Conservation (phyloP, 1,139 yeast genomes). For the Saccharomyces hybrid region DNA sequence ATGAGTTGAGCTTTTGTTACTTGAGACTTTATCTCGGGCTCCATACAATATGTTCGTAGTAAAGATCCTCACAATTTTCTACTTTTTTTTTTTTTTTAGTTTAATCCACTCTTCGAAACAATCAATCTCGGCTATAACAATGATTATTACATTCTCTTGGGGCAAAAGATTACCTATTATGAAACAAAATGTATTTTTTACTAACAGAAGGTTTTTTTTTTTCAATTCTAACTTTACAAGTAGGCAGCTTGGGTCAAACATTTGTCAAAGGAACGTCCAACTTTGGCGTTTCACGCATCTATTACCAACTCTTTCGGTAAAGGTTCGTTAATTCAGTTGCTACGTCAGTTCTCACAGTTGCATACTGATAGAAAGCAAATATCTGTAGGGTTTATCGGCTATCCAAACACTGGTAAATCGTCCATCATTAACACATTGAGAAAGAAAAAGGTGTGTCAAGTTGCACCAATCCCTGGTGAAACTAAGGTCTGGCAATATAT, state of each 20-base stretch:
- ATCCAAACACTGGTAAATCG: conserved; percentile 96
- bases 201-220: conserved; percentile 13
- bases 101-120: conserved; percentile 33
- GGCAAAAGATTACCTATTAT: not conserved
- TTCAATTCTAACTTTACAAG: conserved; percentile 5
- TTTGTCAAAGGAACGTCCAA: conserved; percentile 84
- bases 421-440: conserved; percentile 90
- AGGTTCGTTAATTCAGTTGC: conserved; percentile 86
- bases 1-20: conserved; percentile 51
- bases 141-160: not conserved
- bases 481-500: conserved; percentile 99
- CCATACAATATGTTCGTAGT: conserved; percentile 50
- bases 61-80: conserved; percentile 54
- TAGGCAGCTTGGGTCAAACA: conserved; percentile 99
- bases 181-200: conserved; percentile 3
- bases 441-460: conserved; percentile 91
- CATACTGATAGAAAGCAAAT: conserved; percentile 94
- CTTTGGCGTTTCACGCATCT: conserved; percentile 96
- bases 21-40: conserved; percentile 17
- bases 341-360: conserved; percentile 85
- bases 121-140: not conserved
- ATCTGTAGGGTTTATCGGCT: conserved; percentile 94
- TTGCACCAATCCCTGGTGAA: conserved; percentile 98
- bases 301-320: conserved; percentile 96
- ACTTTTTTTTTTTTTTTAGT: conserved; percentile 1